These are phyloP conservation scores for Penicillium daleae DNA, from an alignment of 495 filamentous ascomycete species.

Conservation along the genomic window DNA sequence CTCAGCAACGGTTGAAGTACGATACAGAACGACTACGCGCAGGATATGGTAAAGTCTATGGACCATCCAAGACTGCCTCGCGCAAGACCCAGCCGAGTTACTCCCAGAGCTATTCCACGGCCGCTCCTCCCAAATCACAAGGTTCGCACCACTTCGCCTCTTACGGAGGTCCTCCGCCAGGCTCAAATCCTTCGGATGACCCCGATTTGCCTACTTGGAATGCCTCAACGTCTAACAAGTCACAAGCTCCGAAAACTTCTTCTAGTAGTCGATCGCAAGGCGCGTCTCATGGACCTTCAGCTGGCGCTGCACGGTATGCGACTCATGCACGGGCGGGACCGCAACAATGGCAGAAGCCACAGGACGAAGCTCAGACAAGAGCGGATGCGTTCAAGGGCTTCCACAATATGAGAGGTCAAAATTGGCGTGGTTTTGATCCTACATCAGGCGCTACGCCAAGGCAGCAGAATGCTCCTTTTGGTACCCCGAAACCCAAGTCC, in stretches of 20 bases:
- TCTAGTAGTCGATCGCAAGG: constrained; percentile 33
- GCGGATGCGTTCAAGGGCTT: constrained; percentile 67
- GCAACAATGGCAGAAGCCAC: constrained; percentile 45
- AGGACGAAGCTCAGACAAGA: constrained; percentile 58
- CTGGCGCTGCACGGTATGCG: constrained; percentile 59
- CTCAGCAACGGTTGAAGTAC: constrained; percentile 68
- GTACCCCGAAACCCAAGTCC: constrained; percentile 41
- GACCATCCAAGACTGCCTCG: constrained; percentile 34
- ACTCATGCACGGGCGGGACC: constrained; percentile 52
- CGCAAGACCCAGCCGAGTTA: constrained; percentile 34
- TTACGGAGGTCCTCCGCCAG: neutral
- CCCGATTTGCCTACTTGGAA: neutral
- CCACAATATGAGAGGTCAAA: constrained; percentile 64
- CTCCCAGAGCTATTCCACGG: constrained; percentile 28
- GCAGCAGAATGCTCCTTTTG: constrained; percentile 42
- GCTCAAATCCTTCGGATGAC: neutral
- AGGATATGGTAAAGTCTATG: constrained; percentile 47
- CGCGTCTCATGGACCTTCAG: constrained; percentile 48
- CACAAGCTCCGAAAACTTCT: constrained; percentile 28
- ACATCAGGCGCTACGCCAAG: constrained; percentile 28
- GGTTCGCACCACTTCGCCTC: constrained; percentile 22
- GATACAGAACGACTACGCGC: constrained; percentile 68
- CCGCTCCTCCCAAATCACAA: constrained; percentile 31
- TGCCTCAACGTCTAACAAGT: neutral
- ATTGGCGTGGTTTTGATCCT: constrained; percentile 48